phyloP scores from a whole-genome alignment of 805 yeast species.

The Pichia eremophila region DNA sequence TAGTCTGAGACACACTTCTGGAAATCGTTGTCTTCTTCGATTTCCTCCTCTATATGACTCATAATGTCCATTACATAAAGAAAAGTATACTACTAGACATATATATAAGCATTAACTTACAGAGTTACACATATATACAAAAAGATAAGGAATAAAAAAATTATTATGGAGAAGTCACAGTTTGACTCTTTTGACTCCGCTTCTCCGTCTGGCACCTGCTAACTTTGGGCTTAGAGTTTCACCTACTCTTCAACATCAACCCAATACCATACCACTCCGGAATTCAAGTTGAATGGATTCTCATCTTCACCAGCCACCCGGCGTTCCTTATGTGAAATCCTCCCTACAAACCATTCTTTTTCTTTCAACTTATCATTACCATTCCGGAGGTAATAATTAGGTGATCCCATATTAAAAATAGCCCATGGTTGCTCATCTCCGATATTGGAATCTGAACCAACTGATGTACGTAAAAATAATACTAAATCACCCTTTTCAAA shows the following conservation, averaged over 20 bases:
- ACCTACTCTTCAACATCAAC: conserved; percentile 37
- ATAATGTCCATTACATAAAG: too few relatives aligned
- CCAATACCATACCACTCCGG: conserved; percentile 54
- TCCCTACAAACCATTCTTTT: conserved; percentile 80
- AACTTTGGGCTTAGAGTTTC: neutral
- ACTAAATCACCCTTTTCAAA: conserved; percentile 73
- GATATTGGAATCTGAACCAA: conserved; percentile 4
- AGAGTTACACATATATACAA: too few relatives aligned
- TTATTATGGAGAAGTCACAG: too few relatives aligned
- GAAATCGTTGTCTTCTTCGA: neutral
- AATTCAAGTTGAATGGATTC: conserved; percentile 60
- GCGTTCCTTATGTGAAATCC: conserved; percentile 42
- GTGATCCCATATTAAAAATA: conserved; percentile 82
- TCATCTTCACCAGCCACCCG: conserved; percentile 27
- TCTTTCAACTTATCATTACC: conserved; percentile 19
- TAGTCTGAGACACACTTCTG: neutral
- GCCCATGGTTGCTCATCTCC: conserved; percentile 65
- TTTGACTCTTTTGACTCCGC: neutral
- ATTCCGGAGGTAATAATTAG: conserved; percentile 65
- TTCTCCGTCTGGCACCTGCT: too few relatives aligned
- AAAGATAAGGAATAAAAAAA: too few relatives aligned
- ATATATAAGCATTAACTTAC: too few relatives aligned
- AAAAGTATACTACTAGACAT: neutral
- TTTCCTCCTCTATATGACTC: neutral
- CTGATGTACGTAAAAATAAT: conserved; percentile 65